Base-by-base conservation (phyloP, 169 alveolate species). In the Plasmodium sp. region DNA sequence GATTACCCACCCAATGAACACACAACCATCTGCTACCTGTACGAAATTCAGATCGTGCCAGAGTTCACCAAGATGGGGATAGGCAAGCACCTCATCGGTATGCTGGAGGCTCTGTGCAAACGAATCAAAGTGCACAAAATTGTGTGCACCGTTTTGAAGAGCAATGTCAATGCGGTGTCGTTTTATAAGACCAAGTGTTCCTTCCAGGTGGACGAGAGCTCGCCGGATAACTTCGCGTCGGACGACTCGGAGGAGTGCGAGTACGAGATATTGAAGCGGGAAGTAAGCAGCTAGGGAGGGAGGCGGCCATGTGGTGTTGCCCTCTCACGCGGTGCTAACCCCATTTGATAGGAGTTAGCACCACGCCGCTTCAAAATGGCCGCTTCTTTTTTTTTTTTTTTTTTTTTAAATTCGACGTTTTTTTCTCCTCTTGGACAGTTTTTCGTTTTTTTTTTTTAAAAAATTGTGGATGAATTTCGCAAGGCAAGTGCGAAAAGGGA, bases 131-230 rank as follows among this genome's bases (percentile, higher is more conserved):
- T 95, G 2, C 72, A 41, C 27, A 96, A 96, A 92, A 93, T 96
- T 56, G 73, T 96, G 95, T 96, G 97, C 94, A 96, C 97, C 18
- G 97, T 95, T 41, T 71, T 96, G 41, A 96, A 93, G 34, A 77
- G 80, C 54, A 96, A 96, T 74, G 7, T 56, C 10, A 56, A 96
- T 18, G 97, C 97, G 2, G 82, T 96, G 1, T 58, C 93, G 41
- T 96, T 96, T 85, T 96, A 96, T 82, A 94, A 94, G 31, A 81
- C 75, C 45, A 96, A 95, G 81, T 95, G 97, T 75, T 90, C 93
- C 51, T 96, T 96, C 54, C 80, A 82, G 14, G 82, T 82, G 71
- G 97, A 96, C 79, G 97, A 95, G 48, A 96, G 96, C 58, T 96
- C 96, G 90, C 97, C 97, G 14, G 93, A 92, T 74, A 75, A 84